Evolutionary conservation across 2,329 filamentous ascomycete genomes (phyloP).

Genomic region (Talaromyces marneffei): DNA sequence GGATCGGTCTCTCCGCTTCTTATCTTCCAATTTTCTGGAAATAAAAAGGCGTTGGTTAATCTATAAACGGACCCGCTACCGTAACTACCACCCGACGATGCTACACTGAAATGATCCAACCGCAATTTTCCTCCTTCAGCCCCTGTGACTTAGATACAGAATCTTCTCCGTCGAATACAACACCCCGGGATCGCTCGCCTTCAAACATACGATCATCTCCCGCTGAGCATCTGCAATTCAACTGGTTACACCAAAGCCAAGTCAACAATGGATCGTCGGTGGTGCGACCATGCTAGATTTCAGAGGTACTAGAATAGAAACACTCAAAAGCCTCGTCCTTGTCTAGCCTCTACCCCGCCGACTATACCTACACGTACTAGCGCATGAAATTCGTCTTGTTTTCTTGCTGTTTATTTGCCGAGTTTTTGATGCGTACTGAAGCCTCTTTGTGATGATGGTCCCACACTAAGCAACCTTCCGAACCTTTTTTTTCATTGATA

Average conservation of each 20-base stretch:
- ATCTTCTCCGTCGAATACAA: not conserved
- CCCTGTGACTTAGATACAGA: not conserved
- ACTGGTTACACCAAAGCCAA: not conserved
- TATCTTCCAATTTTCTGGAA: not conserved
- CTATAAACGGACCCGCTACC: not conserved
- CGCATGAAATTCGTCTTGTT: not conserved
- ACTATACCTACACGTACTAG: not conserved
- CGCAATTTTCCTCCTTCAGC: too few species aligned
- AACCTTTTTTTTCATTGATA: not conserved
- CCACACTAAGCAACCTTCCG: not conserved
- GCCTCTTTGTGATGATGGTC: not conserved
- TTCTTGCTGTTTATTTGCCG: not conserved
- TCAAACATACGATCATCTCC: not conserved
- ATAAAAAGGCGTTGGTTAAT: not conserved
- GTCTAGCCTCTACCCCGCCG: not conserved
- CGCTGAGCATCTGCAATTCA: not conserved
- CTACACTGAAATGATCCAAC: not conserved
- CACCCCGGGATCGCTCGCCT: not conserved
- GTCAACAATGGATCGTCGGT: not conserved
- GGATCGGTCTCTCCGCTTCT: not conserved
- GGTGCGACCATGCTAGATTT: not conserved
- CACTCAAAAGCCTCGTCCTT: not conserved
- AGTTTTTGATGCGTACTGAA: not conserved
- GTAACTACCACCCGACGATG: constrained; percentile 5
- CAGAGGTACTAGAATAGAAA: not conserved